Percentiles rank a stretch among this genome's conserved stretches.
phyloP scores from a whole-genome alignment of 2,329 filamentous ascomycete species.

The Dactylellina parvicollis region DNA sequence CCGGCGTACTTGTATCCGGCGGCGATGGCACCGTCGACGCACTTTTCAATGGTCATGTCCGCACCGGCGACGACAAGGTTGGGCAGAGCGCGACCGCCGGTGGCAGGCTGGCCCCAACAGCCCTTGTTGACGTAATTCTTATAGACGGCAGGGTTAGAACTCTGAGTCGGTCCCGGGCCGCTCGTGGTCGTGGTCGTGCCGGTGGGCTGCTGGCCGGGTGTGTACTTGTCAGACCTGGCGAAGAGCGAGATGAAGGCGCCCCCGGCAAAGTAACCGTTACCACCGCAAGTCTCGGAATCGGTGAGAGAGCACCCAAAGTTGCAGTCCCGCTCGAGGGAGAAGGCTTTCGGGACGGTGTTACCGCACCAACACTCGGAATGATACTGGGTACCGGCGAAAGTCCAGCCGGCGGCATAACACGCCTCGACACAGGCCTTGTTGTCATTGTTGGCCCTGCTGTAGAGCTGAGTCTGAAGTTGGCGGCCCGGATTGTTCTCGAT shows the following conservation, averaged over 20 bases:
- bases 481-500: conserved; percentile 68
- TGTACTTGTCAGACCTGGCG: conserved; percentile 60
- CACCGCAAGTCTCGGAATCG: conserved; percentile 64
- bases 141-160: conserved; percentile 21
- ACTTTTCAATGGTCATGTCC: conserved; percentile 60
- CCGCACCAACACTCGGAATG: conserved; percentile 66
- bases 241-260: conserved; percentile 66
- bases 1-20: conserved; percentile 60
- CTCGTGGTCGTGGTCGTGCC: conserved; percentile 26
- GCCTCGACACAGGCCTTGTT: conserved; percentile 64
- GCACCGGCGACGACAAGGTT: conserved; percentile 12
- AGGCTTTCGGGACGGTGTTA: conserved; percentile 62
- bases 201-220: conserved; percentile 57
- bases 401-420: conserved; percentile 61
- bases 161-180: conserved; percentile 11
- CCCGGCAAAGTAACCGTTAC: conserved; percentile 62
- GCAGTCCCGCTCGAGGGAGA: conserved; percentile 62
- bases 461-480: conserved; percentile 64
- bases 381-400: conserved; percentile 67
- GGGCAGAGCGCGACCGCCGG: conserved; percentile 6
- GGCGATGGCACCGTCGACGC: conserved; percentile 57
- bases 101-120: conserved; percentile 21
- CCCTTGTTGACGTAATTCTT: conserved; percentile 33
- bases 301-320: conserved; percentile 27
- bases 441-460: conserved; percentile 63